Evolutionary conservation across 495 filamentous ascomycete genomes (phyloP), one percentile per base, ranked within the genome.

Genomic region (Penicillium cinerascens): DNA sequence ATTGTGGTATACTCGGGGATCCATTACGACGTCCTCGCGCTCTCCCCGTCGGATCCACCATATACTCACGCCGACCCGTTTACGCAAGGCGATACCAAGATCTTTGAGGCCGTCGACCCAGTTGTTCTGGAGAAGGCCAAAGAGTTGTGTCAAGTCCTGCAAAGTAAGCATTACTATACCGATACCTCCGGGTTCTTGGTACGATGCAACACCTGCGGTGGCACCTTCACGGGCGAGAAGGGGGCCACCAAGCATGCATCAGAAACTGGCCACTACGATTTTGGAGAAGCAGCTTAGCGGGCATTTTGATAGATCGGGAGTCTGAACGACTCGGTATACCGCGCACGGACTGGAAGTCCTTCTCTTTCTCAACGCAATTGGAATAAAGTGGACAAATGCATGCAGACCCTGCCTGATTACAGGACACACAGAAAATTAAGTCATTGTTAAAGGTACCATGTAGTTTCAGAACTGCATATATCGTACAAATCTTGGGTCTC

Each of bases 1-100:
- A 83, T 97, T 35, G 73, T 98, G 25, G 84, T 97, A 2, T 98
- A 97, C 68, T 92, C 88, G 0, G 91, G 91, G 0, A 92, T 97
- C 47, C 93, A 98, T 62, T 98, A 98, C 66, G 93, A 98, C 67
- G 83, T 87, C n/a, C 83, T 97, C 44, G 88, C 87, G 0, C 78
- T 95, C 58, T 82, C 79, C 9, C 85, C 87, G 1, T 81, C 78
- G 13, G 80, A 83, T 52, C 78, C 81, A 20, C 79, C 80, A 7
- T 74, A 78, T 44, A 74, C 70, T 39, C 77, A 76, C 51, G 73
- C 85, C 9, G 75, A 82, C 51, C 72, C 79, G 11, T 78, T 83
- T 9, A 77, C 89, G 4, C 82, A 91, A 18, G 80, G 84, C 46
- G 93, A 98, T 58, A 80, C 83, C 21, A 88, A 88, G 42, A 79